These are phyloP conservation scores for Gnomoniopsis sp. DNA, from an alignment of 2,329 filamentous ascomycete species.

Conservation along the genomic window DNA sequence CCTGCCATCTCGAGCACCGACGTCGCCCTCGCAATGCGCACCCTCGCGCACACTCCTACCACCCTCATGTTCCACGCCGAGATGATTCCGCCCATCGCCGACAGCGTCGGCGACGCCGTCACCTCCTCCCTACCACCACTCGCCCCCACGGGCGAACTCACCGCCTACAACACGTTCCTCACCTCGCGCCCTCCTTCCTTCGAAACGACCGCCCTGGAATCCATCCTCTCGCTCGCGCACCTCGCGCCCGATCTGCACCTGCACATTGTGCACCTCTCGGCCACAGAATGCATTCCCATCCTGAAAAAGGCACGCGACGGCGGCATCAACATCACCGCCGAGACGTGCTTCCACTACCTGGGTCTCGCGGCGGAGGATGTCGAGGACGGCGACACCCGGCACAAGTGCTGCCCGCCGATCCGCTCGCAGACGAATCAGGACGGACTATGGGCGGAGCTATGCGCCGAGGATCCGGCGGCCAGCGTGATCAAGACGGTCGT, in stretches of 20 bases:
- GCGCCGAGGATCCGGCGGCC: conserved; percentile 45
- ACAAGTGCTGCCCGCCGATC: conserved; percentile 95
- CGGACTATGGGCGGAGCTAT: conserved; percentile 80
- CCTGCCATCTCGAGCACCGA: conserved; percentile 81
- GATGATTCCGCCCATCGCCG: conserved; percentile 86
- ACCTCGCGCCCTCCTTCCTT: conserved; percentile 84
- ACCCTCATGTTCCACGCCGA: conserved; percentile 99
- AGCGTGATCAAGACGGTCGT: conserved; percentile 90
- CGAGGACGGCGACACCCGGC: conserved; percentile 78
- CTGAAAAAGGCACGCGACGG: conserved; percentile 67
- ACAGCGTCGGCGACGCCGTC: conserved; percentile 75
- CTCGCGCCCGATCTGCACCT: conserved; percentile 78
- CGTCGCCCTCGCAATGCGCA: conserved; percentile 74
- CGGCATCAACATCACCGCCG: conserved; percentile 84
- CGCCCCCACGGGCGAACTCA: conserved; percentile 67
- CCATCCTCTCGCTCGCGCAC: conserved; percentile 79
- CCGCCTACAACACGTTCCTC: conserved; percentile 85
- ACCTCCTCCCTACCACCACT: conserved; percentile 67
- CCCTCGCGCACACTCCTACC: conserved; percentile 75
- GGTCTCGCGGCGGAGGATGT: conserved; percentile 80
- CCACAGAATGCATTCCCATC: conserved; percentile 81
- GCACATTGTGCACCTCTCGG: conserved; percentile 91
- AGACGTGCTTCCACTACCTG: conserved; percentile 95
- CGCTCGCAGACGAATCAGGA: conserved; percentile 79
- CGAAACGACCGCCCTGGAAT: conserved; percentile 84